A percentile compares a stretch with the other conserved stretches of the same genome.
phyloP scores from a whole-genome alignment of 306 rosid genomes.

The Cicer bijugum region DNA sequence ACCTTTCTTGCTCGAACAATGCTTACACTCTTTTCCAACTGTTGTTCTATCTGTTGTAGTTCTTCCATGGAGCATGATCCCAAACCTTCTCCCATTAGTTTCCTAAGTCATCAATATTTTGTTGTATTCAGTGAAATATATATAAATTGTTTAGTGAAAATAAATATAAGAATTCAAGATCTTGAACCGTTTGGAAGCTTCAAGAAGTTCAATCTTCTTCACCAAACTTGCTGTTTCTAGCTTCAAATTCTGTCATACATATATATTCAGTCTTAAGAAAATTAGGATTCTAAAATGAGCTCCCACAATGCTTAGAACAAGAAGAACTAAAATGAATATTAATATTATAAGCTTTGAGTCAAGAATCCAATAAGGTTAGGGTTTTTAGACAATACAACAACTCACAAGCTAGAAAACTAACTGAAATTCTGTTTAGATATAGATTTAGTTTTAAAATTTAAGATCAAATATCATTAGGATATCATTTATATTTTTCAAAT shows the following conservation, averaged over 20 bases:
- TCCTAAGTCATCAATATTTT: constrained; percentile 49
- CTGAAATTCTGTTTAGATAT: no score
- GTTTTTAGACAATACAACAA: no score
- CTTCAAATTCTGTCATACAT: constrained; percentile 65
- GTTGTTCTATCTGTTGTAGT: constrained; percentile 71
- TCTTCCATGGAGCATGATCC: constrained; percentile 74
- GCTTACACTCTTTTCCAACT: constrained; percentile 74
- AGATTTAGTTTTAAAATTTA: no score
- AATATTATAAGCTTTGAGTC: no score
- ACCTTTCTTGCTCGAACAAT: constrained; percentile 82
- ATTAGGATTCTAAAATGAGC: background rate
- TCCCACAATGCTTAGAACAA: no score
- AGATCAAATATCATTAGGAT: no score
- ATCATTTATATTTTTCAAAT: no score
- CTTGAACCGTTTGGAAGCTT: constrained; percentile 73
- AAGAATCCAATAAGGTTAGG: no score
- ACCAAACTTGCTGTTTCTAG: constrained; percentile 68
- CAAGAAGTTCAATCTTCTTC: constrained; percentile 78
- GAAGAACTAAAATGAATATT: no score
- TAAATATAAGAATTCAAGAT: constrained; percentile 16
- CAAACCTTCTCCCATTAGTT: constrained; percentile 78
- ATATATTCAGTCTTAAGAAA: constrained; percentile 15
- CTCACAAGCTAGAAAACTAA: no score
- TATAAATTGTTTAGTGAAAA: background rate
- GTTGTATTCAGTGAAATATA: constrained; percentile 1